Evolutionary conservation across 768 basidiomycete genomes (phyloP).

Genomic region (Leccinum barrowsii): DNA sequence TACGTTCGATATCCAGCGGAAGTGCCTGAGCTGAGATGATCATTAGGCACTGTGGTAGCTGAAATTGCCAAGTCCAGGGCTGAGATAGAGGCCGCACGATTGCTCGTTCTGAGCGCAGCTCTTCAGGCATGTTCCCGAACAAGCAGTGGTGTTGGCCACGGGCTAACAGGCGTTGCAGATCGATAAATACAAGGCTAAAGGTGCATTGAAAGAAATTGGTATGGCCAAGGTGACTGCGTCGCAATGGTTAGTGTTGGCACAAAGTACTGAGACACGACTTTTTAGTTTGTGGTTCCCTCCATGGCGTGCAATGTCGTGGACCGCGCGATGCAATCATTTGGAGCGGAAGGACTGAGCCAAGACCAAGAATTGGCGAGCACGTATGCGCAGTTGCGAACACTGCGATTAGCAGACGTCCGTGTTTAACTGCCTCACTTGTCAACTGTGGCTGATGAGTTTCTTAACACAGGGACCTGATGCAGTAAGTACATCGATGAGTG

Average conservation of each 20-base stretch:
- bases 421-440: not conserved
- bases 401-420: constrained; percentile 83
- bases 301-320: constrained; percentile 90
- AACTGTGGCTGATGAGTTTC: constrained; percentile 4
- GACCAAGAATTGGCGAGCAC: constrained; percentile 77
- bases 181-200: constrained; percentile 88
- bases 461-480: constrained; percentile 69
- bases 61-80: constrained; percentile 92
- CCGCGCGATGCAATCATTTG: constrained; percentile 93
- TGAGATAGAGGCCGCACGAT: constrained; percentile 83
- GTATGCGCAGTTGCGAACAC: constrained; percentile 80
- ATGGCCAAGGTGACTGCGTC: constrained; percentile 76
- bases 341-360: constrained; percentile 94
- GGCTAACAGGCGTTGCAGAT: constrained; percentile 49
- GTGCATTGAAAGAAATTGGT: constrained; percentile 95
- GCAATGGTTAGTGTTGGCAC: not conserved
- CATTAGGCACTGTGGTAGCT: constrained; percentile 75
- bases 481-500: constrained; percentile 36
- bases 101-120: constrained; percentile 91
- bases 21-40: not conserved
- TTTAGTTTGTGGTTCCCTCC: constrained; percentile 88
- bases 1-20: not conserved
- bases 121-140: constrained; percentile 50
- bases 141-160: not conserved
- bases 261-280: not conserved